These are phyloP conservation scores for Xylariales sp. DNA, from an alignment of 2,329 filamentous ascomycete species.

Conservation along the genomic window DNA sequence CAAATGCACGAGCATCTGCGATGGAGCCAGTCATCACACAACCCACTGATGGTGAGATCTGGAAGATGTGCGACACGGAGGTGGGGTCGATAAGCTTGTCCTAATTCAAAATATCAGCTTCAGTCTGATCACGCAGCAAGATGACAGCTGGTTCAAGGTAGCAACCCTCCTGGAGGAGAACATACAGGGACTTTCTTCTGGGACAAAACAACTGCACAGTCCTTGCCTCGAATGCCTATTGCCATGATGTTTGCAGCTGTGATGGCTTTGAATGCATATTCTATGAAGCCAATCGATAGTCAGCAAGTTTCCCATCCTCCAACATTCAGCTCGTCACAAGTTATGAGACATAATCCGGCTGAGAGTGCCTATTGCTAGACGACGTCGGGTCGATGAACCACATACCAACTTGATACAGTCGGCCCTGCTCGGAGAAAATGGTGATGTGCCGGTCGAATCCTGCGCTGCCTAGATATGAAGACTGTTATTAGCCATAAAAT, in stretches of 20 bases:
- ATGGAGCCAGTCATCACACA: constrained; percentile 99
- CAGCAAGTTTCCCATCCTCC: no score
- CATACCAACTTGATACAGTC: constrained; percentile 99
- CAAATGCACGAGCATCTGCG: constrained; percentile 90
- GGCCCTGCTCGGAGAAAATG: constrained; percentile 98
- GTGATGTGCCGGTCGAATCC: constrained; percentile 99
- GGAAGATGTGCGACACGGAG: constrained; percentile 97
- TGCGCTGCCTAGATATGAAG: constrained; percentile 68
- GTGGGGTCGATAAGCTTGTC: constrained; percentile 98
- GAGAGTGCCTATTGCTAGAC: no score
- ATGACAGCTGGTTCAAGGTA: constrained; percentile 12
- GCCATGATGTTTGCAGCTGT: constrained; percentile 99
- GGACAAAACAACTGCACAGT: constrained; percentile 93
- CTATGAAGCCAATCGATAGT: no score
- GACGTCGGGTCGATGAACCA: constrained; percentile 17
- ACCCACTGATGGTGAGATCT: constrained; percentile 90
- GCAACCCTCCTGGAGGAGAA: constrained; percentile 20
- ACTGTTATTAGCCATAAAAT: no score
- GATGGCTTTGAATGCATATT: constrained; percentile 99
- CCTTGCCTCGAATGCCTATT: constrained; percentile 90
- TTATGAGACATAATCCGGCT: no score
- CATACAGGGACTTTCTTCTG: constrained; percentile 99
- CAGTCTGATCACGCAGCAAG: constrained; percentile 11
- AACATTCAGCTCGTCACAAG: no score
- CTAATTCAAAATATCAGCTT: constrained; percentile 45